These are phyloP conservation scores for Cercospora zeina DNA, from an alignment of 2,329 filamentous ascomycete genomes.

Conservation along the genomic window DNA sequence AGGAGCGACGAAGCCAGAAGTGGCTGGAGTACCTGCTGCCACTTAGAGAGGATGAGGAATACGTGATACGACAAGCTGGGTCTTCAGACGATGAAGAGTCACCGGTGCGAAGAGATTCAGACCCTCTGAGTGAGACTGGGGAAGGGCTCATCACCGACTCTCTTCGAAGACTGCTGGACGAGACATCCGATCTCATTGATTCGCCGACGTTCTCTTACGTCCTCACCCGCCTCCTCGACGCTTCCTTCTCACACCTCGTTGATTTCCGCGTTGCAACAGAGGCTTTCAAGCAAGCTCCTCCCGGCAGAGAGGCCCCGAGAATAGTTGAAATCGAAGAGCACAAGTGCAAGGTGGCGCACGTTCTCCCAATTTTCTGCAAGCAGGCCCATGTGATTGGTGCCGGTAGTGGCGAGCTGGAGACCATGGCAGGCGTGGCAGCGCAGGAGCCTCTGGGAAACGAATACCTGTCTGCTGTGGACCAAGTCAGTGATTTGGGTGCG, in stretches of 20 bases:
- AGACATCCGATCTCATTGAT: constrained; percentile 93
- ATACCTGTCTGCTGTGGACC: constrained; percentile 67
- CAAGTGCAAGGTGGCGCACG: constrained; percentile 78
- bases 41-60: constrained; percentile 72
- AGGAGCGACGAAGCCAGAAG: constrained; percentile 62
- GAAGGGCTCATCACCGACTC: constrained; percentile 54
- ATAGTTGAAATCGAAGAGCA: constrained; percentile 51
- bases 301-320: constrained; percentile 53
- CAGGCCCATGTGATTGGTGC: constrained; percentile 89
- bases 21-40: constrained; percentile 89
- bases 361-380: constrained; percentile 83
- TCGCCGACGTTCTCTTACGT: constrained; percentile 89
- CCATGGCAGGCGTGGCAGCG: constrained; percentile 35
- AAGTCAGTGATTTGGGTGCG: constrained; percentile 72
- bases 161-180: constrained; percentile 83
- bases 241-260: constrained; percentile 79
- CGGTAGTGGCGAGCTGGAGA: constrained; percentile 64
- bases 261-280: constrained; percentile 77
- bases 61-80: constrained; percentile 82
- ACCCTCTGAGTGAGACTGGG: constrained; percentile 26
- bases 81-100: constrained; percentile 54
- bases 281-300: constrained; percentile 64
- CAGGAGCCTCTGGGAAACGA: constrained; percentile 47
- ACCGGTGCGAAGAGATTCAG: constrained; percentile 25
- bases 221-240: constrained; percentile 79